phyloP scores from a whole-genome alignment of 2,329 filamentous ascomycete species.

The Tolypocladium paradoxum region DNA sequence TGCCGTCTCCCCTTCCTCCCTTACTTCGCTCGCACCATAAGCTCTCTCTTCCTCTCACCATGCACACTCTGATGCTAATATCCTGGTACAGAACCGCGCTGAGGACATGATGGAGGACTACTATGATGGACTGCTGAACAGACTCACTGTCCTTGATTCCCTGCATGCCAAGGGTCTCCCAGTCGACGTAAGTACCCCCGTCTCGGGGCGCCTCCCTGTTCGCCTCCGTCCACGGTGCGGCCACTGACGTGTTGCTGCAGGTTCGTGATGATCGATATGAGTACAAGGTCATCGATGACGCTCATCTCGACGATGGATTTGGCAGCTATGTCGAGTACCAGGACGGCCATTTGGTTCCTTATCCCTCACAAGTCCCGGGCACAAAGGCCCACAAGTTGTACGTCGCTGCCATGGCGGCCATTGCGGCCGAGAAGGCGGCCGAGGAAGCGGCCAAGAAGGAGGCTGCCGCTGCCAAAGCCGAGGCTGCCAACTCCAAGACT shows the following conservation, averaged over 20 bases:
- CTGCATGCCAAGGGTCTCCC: slow-evolving; percentile 33
- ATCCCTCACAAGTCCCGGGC: slow-evolving; percentile 30
- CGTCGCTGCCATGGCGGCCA: slow-evolving; percentile 20
- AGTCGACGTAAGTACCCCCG: slow-evolving; percentile 32
- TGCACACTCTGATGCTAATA: slow-evolving; percentile 6
- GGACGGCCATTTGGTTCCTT: slow-evolving; percentile 32
- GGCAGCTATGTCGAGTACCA: slow-evolving; percentile 30
- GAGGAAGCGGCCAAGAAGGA: slow-evolving; percentile 15
- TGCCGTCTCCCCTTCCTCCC: neutral
- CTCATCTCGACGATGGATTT: slow-evolving; percentile 31
- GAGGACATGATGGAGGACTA: slow-evolving; percentile 29
- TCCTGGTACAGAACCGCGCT: slow-evolving; percentile 22
- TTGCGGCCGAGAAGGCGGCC: slow-evolving; percentile 15
- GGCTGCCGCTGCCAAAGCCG: slow-evolving; percentile 22
- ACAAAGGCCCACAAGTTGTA: slow-evolving; percentile 23
- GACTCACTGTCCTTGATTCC: slow-evolving; percentile 32
- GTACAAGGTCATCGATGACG: slow-evolving; percentile 33
- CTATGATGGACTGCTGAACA: slow-evolving; percentile 33
- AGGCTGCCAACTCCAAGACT: slow-evolving; percentile 9
- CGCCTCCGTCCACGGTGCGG: neutral
- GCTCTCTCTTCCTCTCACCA: neutral
- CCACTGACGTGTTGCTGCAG: slow-evolving; percentile 13
- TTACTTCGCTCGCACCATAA: neutral
- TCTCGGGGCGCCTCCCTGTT: slow-evolving; percentile 8
- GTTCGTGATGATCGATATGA: slow-evolving; percentile 32